Conservation (phyloP, 73 alveolate genomes). For the Blepharisma stoltei region DNA sequence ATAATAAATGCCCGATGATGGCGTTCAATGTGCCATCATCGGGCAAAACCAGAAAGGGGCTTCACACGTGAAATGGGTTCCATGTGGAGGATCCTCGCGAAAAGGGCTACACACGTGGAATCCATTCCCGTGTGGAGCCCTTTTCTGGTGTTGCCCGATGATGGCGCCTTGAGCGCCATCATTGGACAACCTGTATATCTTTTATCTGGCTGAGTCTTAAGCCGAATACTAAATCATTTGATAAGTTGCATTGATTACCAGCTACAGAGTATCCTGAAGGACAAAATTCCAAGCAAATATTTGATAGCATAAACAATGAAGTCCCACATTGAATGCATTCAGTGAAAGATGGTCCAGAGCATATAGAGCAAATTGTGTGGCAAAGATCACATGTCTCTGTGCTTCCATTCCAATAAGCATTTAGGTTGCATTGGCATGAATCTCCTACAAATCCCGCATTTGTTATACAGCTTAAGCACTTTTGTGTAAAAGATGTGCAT, state of each 20-base stretch:
- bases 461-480: neutral
- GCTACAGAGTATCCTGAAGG: slow-evolving; percentile 1
- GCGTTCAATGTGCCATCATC: no score
- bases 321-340: neutral
- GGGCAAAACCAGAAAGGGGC: no score
- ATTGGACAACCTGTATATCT: no score
- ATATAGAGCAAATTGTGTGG: neutral
- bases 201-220: neutral
- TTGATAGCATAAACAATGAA: neutral
- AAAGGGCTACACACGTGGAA: no score
- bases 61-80: no score
- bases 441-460: neutral
- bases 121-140: no score
- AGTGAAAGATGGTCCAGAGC: neutral
- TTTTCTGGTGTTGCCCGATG: no score
- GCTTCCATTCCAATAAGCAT: neutral
- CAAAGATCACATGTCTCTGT: slow-evolving; percentile 6
- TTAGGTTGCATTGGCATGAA: neutral
- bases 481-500: neutral
- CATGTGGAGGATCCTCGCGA: no score
- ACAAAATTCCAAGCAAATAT: neutral
- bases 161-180: no score
- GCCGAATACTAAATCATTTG: neutral
- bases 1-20: no score
- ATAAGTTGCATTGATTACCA: neutral